Base-by-base conservation (phyloP, 352 stramenopile genomes). In the Phytophthora boehmeriae region DNA sequence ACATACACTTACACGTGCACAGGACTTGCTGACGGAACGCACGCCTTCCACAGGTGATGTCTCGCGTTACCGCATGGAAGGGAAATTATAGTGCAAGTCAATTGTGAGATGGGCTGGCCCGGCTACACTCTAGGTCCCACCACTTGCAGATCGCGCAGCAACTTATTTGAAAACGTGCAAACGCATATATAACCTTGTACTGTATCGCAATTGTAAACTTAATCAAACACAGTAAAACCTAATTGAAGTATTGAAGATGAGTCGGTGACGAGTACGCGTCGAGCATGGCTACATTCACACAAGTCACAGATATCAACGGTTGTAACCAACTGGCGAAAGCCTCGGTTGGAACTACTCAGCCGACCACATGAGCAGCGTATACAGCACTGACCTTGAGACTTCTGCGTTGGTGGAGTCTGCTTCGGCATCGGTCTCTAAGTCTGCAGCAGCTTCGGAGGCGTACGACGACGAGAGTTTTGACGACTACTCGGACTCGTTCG, bases 401-500 rank as follows among this genome's bases (percentile, higher is more conserved):
- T 67, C 60, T 19, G 27, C 4, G 6, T 54, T 57, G 5, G 49
- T 42, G 19, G 51, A 25, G 17, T 57, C 46, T 14, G 14, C 5
- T 5, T 59, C 48, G 16, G 16, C 36, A 36, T 23, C 14, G 23
- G 13, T 1, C 16, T 36, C 45, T 9, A 4, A 0, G 5, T 42
- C 45, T 22, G n/a, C 35, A 20, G 34, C 13, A 8, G 36, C 27
- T 1, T 49, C 38, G 23, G 48, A 66, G 49, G 34, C 52, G n/a
- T 86, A 82, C 54, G 66, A 72, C 16, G 62, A 79, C 11, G 72
- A 85, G 8, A 66, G 59, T 6, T 85, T 83, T 23, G 76, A 84
- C 28, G 61, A 71, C 4, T 89, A 89, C 59, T 84, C 76, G 28
- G 73, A 83, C 41, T 68, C 71, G 23, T 87, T 87, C 27, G 76